Percentiles rank a stretch among this genome's conserved stretches.
These are phyloP conservation scores for Talaromyces proteolyticus DNA, from an alignment of 495 filamentous ascomycete species.

Conservation along the genomic window DNA sequence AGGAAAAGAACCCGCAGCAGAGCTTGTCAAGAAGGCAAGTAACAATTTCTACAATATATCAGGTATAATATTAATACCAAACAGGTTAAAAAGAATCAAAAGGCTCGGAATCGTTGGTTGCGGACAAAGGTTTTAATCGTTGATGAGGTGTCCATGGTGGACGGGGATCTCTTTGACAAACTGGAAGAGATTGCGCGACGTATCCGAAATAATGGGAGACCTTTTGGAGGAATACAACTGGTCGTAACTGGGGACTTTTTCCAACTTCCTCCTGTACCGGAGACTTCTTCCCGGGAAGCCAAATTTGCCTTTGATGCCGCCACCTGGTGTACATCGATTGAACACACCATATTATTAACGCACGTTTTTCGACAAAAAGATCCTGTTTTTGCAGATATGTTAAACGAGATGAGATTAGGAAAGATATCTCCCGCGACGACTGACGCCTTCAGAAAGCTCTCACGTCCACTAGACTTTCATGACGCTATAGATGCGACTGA, in stretches of 20 bases:
- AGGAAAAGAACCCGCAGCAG: constrained; percentile 78
- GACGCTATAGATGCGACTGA: constrained; percentile 87
- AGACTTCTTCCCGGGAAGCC: constrained; percentile 54
- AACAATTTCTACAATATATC: background rate
- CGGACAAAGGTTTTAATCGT: constrained; percentile 80
- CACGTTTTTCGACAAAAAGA: constrained; percentile 96
- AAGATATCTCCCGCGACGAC: constrained; percentile 66
- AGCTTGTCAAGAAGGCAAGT: constrained; percentile 71
- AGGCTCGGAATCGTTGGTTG: constrained; percentile 84
- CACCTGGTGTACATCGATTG: constrained; percentile 86
- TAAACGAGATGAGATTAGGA: constrained; percentile 95
- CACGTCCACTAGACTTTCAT: constrained; percentile 60
- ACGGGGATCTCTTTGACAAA: constrained; percentile 95
- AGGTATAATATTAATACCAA: constrained; percentile 9
- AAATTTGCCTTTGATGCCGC: constrained; percentile 91
- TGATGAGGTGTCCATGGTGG: constrained; percentile 98
- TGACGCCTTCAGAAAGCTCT: constrained; percentile 62
- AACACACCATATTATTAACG: constrained; percentile 92
- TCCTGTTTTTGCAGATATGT: constrained; percentile 85
- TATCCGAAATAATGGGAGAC: constrained; percentile 77
- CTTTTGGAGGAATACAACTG: constrained; percentile 94
- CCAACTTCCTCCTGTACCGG: constrained; percentile 90
- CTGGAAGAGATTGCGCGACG: constrained; percentile 80
- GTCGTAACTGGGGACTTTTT: constrained; percentile 98
- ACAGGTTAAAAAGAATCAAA: constrained; percentile 74